A percentile compares a stretch with the other conserved stretches of the same genome.
Evolutionary conservation across 2,329 filamentous ascomycete genomes (phyloP).

Genomic region (Coniochaeta prunicola): DNA sequence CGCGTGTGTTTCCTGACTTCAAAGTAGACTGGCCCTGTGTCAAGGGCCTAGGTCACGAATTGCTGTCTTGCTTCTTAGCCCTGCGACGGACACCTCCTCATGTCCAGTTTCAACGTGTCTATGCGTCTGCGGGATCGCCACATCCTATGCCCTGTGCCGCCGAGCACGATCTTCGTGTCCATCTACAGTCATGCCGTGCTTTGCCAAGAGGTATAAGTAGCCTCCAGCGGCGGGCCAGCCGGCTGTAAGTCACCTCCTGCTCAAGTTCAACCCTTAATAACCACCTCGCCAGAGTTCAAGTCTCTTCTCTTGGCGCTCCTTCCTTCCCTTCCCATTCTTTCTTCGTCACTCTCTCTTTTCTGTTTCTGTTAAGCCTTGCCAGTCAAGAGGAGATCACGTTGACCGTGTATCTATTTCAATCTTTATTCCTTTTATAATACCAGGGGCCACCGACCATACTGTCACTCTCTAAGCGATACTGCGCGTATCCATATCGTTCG

Average conservation of each 20-base stretch:
- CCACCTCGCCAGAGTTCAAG: neutral
- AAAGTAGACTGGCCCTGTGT: neutral
- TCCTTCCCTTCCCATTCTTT: neutral
- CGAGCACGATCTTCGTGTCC: neutral
- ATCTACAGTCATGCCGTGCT: neutral
- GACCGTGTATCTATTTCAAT: constrained; percentile 2
- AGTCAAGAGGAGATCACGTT: constrained; percentile 3
- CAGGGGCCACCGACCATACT: neutral
- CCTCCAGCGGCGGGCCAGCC: neutral
- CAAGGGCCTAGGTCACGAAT: neutral
- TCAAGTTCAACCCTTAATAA: neutral
- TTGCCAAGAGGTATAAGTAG: constrained; percentile 2
- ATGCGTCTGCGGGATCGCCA: constrained; percentile 1
- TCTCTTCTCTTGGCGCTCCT: neutral
- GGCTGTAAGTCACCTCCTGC: neutral
- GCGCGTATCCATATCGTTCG: neutral
- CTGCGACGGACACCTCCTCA: constrained; percentile 1
- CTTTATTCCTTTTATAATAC: neutral
- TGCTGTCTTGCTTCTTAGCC: neutral
- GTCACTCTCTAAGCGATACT: neutral
- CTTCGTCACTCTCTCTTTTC: constrained; percentile 1
- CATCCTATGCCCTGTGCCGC: constrained; percentile 1
- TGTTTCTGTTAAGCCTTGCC: neutral
- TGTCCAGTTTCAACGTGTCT: neutral
- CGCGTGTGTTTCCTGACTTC: neutral